A percentile compares a stretch with the other conserved stretches of the same genome.
phyloP scores from a whole-genome alignment of 345 rosid genomes.

The Euphorbia tirucalli region DNA sequence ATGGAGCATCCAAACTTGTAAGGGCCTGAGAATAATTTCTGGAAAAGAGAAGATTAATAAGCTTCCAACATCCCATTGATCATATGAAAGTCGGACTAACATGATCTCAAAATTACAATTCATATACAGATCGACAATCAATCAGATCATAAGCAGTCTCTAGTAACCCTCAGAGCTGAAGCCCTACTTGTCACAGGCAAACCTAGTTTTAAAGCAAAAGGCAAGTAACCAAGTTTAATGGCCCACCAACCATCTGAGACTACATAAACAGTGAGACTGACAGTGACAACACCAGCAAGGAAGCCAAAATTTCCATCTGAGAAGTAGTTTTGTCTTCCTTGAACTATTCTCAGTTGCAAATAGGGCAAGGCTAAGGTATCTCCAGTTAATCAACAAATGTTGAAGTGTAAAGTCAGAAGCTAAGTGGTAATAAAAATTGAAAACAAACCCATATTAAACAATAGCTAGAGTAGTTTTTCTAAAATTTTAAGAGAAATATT shows the following conservation, averaged over 20 bases:
- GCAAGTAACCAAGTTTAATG: neutral
- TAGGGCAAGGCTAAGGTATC: neutral
- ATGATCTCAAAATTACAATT: neutral
- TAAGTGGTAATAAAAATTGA: neutral
- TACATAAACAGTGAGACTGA: neutral
- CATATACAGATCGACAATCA: neutral
- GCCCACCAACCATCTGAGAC: neutral
- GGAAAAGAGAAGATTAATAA: conserved; percentile 16
- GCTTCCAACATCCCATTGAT: neutral
- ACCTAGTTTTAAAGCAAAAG: neutral
- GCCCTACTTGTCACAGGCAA: neutral
- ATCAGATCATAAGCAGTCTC: neutral
- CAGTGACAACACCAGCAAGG: neutral
- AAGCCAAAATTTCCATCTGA: neutral
- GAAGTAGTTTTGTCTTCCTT: neutral
- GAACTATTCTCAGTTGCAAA: neutral
- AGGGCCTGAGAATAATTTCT: conserved; percentile 57
- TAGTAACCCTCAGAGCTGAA: neutral
- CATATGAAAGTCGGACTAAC: neutral
- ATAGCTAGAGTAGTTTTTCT: neutral
- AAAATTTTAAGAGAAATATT: neutral
- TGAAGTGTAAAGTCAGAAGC: neutral
- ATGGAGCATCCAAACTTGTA: conserved; percentile 39
- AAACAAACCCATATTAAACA: neutral
- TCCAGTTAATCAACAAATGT: neutral